Evolutionary conservation across 139 green algal species (phyloP).

Genomic region (Mychonastes homosphaera): DNA sequence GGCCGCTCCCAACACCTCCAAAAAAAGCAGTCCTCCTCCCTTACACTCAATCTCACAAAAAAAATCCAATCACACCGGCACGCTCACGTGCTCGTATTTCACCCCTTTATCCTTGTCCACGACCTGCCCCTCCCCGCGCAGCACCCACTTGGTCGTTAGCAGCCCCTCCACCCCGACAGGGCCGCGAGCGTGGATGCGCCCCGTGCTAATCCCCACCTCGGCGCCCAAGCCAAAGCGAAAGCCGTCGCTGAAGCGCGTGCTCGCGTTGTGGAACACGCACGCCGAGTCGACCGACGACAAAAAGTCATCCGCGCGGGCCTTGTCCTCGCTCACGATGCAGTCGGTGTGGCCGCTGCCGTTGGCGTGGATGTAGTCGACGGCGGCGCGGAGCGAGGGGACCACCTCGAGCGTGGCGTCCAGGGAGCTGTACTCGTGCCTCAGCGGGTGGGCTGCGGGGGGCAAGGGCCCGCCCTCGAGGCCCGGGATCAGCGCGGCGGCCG

Average conservation of each 20-base stretch:
- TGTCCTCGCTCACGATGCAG: conserved; percentile 67
- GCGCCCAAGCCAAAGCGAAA: conserved; percentile 92
- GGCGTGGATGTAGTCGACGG: conserved; percentile 87
- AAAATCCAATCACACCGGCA: too few species aligned
- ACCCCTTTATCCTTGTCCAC: conserved; percentile 88
- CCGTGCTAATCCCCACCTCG: conserved; percentile 95
- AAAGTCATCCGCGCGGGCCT: conserved; percentile 66
- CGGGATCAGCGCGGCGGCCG: background rate
- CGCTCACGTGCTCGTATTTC: conserved; percentile 71
- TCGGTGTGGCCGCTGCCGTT: conserved; percentile 78
- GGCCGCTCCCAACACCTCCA: too few species aligned
- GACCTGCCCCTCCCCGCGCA: conserved; percentile 72
- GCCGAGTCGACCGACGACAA: conserved; percentile 79
- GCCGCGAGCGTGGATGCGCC: conserved; percentile 91
- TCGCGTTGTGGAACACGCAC: conserved; percentile 93
- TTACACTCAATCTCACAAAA: too few species aligned
- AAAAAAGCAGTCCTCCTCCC: too few species aligned
- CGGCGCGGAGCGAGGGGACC: conserved; percentile 59
- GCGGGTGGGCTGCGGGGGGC: conserved; percentile 40
- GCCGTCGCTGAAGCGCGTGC: conserved; percentile 89
- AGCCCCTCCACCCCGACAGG: conserved; percentile 97
- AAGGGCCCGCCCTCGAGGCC: conserved; percentile 15
- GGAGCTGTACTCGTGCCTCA: conserved; percentile 80
- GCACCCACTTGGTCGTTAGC: conserved; percentile 85
- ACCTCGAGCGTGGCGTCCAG: conserved; percentile 78